A percentile compares a stretch with the other conserved stretches of the same genome.
phyloP scores from a whole-genome alignment of 2,329 filamentous ascomycete species.

The Fusarium papillatum region DNA sequence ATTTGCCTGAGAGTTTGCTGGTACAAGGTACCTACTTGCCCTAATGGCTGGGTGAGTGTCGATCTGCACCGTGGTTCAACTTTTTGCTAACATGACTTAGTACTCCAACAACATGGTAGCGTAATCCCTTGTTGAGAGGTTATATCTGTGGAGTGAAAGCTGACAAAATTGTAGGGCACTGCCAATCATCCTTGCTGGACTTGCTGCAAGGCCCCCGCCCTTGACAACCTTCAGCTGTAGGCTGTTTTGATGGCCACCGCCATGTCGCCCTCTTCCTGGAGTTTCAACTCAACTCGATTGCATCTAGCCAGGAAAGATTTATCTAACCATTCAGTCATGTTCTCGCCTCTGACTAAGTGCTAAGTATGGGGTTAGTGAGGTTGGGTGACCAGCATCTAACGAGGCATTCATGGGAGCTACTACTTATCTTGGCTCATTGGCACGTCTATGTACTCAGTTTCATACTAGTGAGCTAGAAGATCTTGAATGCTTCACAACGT shows the following conservation, averaged over 20 bases:
- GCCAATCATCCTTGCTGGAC: conserved; percentile 18
- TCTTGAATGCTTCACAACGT: not conserved
- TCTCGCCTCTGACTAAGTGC: not conserved
- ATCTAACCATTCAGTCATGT: not conserved
- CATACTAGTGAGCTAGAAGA: not conserved
- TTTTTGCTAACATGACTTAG: not conserved
- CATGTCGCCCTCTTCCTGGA: not conserved
- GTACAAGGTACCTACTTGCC: not conserved
- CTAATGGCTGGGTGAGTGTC: conserved; percentile 22
- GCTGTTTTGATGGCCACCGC: not conserved
- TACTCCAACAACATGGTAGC: conserved; percentile 16
- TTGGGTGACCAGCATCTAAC: not conserved
- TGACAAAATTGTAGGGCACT: conserved; percentile 11
- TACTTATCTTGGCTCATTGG: not conserved
- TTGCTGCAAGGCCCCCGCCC: conserved; percentile 12
- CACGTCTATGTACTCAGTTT: not conserved
- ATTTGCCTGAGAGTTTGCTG: conserved; percentile 18
- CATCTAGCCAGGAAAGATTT: too few species aligned
- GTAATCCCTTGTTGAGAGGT: not conserved
- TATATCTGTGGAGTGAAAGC: not conserved
- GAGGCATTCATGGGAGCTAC: not conserved
- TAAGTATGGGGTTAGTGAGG: not conserved
- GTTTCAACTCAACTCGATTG: not conserved
- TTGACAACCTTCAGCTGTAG: not conserved
- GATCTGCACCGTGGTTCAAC: accelerated